Percentiles rank a stretch among this genome's conserved stretches.
Evolutionary conservation across 176 grass and related monocot species (phyloP).

Genomic region (Oryza australiensis): DNA sequence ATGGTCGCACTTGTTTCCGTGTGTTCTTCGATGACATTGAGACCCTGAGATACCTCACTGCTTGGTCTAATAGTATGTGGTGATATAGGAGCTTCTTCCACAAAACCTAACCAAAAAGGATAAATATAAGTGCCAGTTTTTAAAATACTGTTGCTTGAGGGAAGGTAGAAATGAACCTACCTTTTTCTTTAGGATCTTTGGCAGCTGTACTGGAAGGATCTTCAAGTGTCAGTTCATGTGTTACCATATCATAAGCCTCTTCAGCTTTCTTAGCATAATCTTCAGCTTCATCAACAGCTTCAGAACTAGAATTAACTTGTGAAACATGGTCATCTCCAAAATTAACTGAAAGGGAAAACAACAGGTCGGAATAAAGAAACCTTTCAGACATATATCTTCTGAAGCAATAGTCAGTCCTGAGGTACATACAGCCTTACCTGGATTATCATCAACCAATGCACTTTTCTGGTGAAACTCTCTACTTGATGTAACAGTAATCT

Average conservation of each 20-base stretch:
- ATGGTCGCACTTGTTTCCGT: conserved; percentile 32
- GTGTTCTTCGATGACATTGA: conserved; percentile 32
- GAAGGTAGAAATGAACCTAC: conserved; percentile 26
- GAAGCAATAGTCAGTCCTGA: conserved; percentile 28
- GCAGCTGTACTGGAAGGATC: conserved; percentile 33
- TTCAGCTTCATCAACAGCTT: conserved; percentile 35
- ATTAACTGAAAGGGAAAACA: conserved; percentile 27
- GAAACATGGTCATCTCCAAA: conserved; percentile 12
- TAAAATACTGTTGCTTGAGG: conserved; percentile 13
- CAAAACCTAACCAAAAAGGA: conserved; percentile 26
- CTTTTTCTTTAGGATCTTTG: conserved; percentile 18
- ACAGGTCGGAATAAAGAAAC: conserved; percentile 30
- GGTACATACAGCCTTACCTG: conserved; percentile 26
- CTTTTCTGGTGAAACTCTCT: conserved; percentile 10
- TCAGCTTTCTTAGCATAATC: conserved; percentile 29
- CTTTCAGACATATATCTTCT: conserved; percentile 42
- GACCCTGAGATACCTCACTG: conserved; percentile 33
- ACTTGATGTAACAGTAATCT: conserved; percentile 15
- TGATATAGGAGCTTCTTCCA: conserved; percentile 26
- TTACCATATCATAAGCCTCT: conserved; percentile 13
- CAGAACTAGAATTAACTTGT: conserved; percentile 24
- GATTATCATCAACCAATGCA: not conserved
- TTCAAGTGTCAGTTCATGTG: conserved; percentile 17
- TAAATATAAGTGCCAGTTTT: conserved; percentile 24
- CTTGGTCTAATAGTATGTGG: conserved; percentile 27